Base-by-base conservation (phyloP, 768 basidiomycete species). In the Cystofilobasidium ferigula region DNA sequence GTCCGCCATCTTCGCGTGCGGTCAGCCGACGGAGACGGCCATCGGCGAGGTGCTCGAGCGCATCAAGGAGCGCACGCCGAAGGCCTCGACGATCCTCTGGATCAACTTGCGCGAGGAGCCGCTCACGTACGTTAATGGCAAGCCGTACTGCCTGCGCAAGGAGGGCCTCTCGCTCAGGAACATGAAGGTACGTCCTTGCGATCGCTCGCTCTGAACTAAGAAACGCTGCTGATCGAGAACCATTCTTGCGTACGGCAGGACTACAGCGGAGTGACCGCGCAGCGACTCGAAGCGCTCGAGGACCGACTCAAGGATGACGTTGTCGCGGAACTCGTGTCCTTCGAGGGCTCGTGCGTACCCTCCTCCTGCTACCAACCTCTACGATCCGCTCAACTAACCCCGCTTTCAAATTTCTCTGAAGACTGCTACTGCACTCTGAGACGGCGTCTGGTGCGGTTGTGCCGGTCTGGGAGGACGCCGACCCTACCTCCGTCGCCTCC, bases 401-500 rank as follows among this genome's bases (percentile, higher is more conserved):
- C 24, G 32, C 38, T 24, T 43, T 61, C 34, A 30, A 32, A 32
- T 68, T 34, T 48, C 45, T 12, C 34, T 18, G 40, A 69, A 89
- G 89, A 57, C 76, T 98, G 0, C 80, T 99, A 1, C 80, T 99
- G 30, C 94, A 98, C 71, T 87, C 89, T 1, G 95, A 99, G 77
- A 85, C 86, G 0, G 71, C 82, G 0, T 89, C 92, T 69, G 92
- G 94, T 7, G 82, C 87, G 7, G 87, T 99, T 9, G 82, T 92
- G 7, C 93, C 95, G 0, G 80, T 95, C 1, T 99, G 94, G 94
- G 94, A 98, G 74, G 88, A 90, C 69, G 89, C 88, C 3, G 81
- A 81, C 45, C 75, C 80, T 38, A 77, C 81, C 12, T 81, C 89
- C 70, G 86, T 98, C 18, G 82, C 84, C 35, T 88, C 89, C 0